Base-by-base conservation (phyloP, 345 rosid species). In the Trapa incisa region DNA sequence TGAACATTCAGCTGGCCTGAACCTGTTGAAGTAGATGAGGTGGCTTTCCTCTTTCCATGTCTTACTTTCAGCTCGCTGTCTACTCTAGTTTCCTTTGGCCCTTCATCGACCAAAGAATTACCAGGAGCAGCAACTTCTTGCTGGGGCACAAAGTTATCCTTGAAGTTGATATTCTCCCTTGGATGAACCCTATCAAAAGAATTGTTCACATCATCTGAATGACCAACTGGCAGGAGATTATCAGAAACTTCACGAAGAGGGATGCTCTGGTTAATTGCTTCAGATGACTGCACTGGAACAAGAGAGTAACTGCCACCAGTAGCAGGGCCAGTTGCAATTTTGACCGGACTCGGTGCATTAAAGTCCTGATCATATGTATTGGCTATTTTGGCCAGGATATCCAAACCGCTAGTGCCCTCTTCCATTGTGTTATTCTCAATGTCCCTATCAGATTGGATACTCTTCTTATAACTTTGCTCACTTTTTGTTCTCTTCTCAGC, bases 71-170 rank as follows among this genome's bases (percentile, higher is more conserved):
- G 41, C 64, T 35, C 69, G 37, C 57, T 61, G 37, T 58, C 61
- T 50, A 52, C 72, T 78, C 63, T 75, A 32, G 47, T 68, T 65
- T 61, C 54, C 57, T 65, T 61, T 33, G 73, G 65, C 43, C 39
- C 76, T 68, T 68, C 73, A 47, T 71, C 76, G 65, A 64, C 70
- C 57, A 61, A 68, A 72, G 71, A 70, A 80, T 78, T 73, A 58
- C 29, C 70, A 61, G 70, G 72, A 68, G 48, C 67, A 70, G 68
- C 75, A 74, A 38, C 75, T 67, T 65, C 73, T 47, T 76, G 81
- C 68, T 70, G 67, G 58, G 71, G 73, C 64, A 60, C 72, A 69
- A 84, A 79, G 70, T 77, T 79, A 66, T 79, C 74, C 15, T 68
- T 72, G 37, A 75, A 79, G 64, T 78, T 72, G 68, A 77, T 63